Base-by-base conservation (phyloP, 1,139 yeast genomes). In the Yamadazyma spencermartinsiae region DNA sequence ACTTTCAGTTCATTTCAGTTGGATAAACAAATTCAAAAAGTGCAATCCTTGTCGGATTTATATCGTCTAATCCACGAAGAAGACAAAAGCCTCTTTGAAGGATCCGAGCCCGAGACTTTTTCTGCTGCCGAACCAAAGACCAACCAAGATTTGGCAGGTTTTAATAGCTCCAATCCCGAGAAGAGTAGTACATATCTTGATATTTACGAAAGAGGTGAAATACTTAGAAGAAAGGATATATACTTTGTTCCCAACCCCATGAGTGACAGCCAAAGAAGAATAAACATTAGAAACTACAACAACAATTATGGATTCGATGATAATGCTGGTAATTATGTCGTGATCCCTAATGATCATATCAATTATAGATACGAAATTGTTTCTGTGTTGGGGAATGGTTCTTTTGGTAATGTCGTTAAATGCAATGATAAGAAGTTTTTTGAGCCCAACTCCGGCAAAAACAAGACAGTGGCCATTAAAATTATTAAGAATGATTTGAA, bases 371-470 rank as follows among this genome's bases (percentile, higher is more conserved):
- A 82, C 53, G 82, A 86, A 47, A 78, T 86, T 6, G 43, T 74
- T 21, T 60, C 68, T 2, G 63, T 70, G 3, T 65, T 88, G 13
- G 96, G 96, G 0, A 80, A 76, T 41, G 96, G 96, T 3, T 81
- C 92, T 23, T 88, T 88, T 67, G 96, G 96, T 0, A 81, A 80
- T 42, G 96, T 88, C 2, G 64, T 86, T 8, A 70, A 76, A 41
- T 84, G 92, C 46, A 59, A 63, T 20, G 96, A 88, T 58, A 87
- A 85, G 55, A 82, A 82, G 54, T 63, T 65, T 16, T 70, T 73
- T 1, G 42, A 40, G 28, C 34, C 15, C 1, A 28, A 37, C 4
- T 35, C n/a, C 11, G 25, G 34, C 8, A 37, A 31, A 13, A 39
- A 46, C 30, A 61, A 65, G 24, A 46, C 71, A 10, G 86, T 83